Evolutionary conservation across 331 rosid species (phyloP).

Genomic region (Spiraea crenata): DNA sequence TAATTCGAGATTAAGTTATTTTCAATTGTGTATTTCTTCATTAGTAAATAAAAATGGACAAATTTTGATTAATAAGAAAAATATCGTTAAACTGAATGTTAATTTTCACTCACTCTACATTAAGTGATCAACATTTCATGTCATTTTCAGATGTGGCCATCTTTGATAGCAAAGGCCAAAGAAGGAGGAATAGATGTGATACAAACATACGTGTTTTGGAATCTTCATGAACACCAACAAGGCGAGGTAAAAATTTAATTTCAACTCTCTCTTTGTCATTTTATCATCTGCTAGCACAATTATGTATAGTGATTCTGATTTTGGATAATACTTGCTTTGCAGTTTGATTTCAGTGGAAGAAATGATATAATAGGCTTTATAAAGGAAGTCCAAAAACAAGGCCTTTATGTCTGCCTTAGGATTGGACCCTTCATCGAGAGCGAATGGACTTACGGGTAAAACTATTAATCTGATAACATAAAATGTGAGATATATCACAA

Average conservation of each 20-base stretch:
- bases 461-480: not conserved
- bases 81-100: too few relatives aligned
- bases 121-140: not conserved
- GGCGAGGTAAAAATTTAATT: constrained; percentile 47
- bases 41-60: too few relatives aligned
- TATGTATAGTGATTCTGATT: not conserved
- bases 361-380: constrained; percentile 63
- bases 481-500: not conserved
- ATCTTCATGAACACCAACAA: constrained; percentile 74
- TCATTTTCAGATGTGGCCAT: constrained; percentile 76
- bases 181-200: constrained; percentile 85
- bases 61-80: too few relatives aligned
- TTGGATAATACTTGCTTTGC: constrained; percentile 16
- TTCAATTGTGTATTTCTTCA: too few relatives aligned
- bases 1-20: too few relatives aligned
- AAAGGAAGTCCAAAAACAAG: constrained; percentile 73
- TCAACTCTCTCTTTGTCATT: not conserved
- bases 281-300: not conserved
- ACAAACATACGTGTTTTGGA: constrained; percentile 92
- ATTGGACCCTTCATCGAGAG: constrained; percentile 90
- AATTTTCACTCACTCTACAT: too few relatives aligned
- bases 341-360: constrained; percentile 76
- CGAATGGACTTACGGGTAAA: constrained; percentile 81
- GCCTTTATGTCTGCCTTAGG: constrained; percentile 69
- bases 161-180: constrained; percentile 70